Percentiles rank a stretch among this genome's conserved stretches.
phyloP scores from a whole-genome alignment of 305 asterid species.

The Euphrasia arctica region DNA sequence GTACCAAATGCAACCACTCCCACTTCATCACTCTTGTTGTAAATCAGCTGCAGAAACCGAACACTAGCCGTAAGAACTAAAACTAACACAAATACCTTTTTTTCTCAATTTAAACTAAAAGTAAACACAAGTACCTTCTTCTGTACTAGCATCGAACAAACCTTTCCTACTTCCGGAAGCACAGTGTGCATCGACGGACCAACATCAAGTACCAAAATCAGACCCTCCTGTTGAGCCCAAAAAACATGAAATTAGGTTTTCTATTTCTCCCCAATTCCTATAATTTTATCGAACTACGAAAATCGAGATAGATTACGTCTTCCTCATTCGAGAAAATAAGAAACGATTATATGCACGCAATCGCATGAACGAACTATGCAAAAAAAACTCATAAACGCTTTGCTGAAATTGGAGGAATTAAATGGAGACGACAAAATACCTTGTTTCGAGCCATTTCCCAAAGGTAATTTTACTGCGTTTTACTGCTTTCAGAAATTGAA shows the following conservation, averaged over 20 bases:
- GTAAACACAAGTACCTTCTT: conserved; percentile 59
- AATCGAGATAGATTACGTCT: not conserved
- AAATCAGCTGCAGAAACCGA: conserved; percentile 62
- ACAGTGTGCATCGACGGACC: conserved; percentile 82
- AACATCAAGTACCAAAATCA: conserved; percentile 83
- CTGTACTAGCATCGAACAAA: conserved; percentile 73
- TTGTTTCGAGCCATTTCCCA: conserved; percentile 72
- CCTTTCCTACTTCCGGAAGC: conserved; percentile 74
- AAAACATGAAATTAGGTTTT: not conserved
- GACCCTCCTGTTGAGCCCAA: conserved; percentile 55
- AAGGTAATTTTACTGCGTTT: conserved; percentile 1
- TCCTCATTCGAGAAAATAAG: not conserved
- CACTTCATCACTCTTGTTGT: conserved; percentile 70
- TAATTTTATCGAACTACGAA: not conserved
- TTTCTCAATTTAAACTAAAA: not conserved
- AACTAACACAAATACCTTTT: not conserved
- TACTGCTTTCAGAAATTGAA: conserved; percentile 1
- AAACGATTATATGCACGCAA: conserved; percentile 8
- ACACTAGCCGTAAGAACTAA: conserved; percentile 6
- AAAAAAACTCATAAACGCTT: not conserved
- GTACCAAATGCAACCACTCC: conserved; percentile 81
- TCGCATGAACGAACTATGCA: not conserved
- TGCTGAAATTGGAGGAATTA: not conserved
- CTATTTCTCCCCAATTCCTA: not conserved
- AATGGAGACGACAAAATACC: conserved; percentile 33